These are phyloP conservation scores for Aristolochia fimbriata DNA, from an alignment of 164 flowering plant species.

Conservation along the genomic window DNA sequence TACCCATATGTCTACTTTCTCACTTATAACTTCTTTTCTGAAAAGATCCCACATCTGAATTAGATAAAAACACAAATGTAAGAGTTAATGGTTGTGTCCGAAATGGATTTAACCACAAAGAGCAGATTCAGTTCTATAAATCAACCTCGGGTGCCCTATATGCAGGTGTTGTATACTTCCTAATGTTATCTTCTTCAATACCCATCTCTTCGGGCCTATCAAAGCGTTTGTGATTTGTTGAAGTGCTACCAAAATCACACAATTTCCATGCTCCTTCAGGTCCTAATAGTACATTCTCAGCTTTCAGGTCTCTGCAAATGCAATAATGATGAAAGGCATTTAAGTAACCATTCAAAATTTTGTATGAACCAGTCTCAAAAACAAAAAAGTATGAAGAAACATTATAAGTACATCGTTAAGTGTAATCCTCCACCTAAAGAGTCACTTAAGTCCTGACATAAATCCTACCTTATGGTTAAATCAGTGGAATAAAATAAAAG, in stretches of 20 bases:
- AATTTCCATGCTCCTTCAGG: constrained; percentile 89
- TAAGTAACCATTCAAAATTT: too few relatives aligned
- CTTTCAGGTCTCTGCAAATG: constrained; percentile 78
- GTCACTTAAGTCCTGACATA: too few relatives aligned
- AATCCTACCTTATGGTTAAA: too few relatives aligned
- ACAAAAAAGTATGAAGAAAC: too few relatives aligned
- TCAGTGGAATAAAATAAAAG: too few relatives aligned
- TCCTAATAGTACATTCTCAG: constrained; percentile 83
- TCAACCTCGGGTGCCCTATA: constrained; percentile 97
- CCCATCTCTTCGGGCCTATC: constrained; percentile 99
- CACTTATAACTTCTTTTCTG: constrained; percentile 76
- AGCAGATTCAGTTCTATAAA: constrained; percentile 5
- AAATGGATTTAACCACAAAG: constrained; percentile 3
- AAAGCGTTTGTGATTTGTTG: constrained; percentile 92
- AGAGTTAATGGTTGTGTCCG: constrained; percentile 15
- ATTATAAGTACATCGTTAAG: too few relatives aligned
- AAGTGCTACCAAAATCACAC: constrained; percentile 97
- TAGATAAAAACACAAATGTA: constrained; percentile 10
- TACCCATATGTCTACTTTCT: constrained; percentile 99
- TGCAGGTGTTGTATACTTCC: constrained; percentile 97
- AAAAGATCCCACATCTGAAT: constrained; percentile 96
- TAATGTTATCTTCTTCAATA: constrained; percentile 92
- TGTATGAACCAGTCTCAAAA: too few relatives aligned
- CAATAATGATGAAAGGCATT: not conserved
- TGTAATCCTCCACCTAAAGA: too few relatives aligned